These are phyloP conservation scores for Neurospora pannonica DNA, from an alignment of 495 filamentous ascomycete species.

Conservation along the genomic window DNA sequence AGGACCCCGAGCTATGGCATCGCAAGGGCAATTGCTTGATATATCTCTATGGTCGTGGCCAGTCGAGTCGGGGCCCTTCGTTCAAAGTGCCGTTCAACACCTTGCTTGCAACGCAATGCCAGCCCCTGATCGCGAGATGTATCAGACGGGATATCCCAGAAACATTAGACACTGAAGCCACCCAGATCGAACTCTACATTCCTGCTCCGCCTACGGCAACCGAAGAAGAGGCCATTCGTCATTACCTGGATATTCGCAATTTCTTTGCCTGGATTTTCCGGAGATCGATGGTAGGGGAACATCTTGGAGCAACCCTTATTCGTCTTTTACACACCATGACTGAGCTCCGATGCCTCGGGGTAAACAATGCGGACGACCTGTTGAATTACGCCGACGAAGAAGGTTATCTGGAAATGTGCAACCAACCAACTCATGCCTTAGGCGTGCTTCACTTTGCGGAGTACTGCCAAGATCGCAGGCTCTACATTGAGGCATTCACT, in stretches of 20 bases:
- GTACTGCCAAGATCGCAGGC: conserved; percentile 39
- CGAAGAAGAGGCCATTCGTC: conserved; percentile 41
- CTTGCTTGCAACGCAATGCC: conserved; percentile 41
- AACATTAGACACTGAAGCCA: conserved; percentile 5
- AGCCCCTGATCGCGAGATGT: conserved; percentile 43
- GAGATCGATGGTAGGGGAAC: conserved; percentile 49
- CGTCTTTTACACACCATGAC: conserved; percentile 48
- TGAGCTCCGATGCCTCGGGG: conserved; percentile 37
- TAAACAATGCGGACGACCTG: conserved; percentile 43
- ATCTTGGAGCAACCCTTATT: conserved; percentile 48
- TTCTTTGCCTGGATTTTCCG: conserved; percentile 56
- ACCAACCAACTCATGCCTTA: conserved; percentile 49
- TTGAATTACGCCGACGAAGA: conserved; percentile 47
- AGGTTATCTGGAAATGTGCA: conserved; percentile 52
- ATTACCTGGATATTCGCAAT: conserved; percentile 57
- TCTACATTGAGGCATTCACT: conserved; percentile 56
- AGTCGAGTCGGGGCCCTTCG: conserved; percentile 50
- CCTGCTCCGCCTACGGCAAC: conserved; percentile 43
- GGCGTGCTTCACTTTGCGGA: conserved; percentile 55
- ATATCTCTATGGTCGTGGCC: conserved; percentile 49
- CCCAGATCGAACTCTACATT: conserved; percentile 49
- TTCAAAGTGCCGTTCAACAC: conserved; percentile 46
- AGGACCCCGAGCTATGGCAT: conserved; percentile 58
- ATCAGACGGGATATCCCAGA: conserved; percentile 21
- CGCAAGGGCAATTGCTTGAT: conserved; percentile 53